A percentile compares a stretch with the other conserved stretches of the same genome.
Evolutionary conservation across 2,329 filamentous ascomycete genomes (phyloP).

Genomic region (Tolypocladium guangdongense): DNA sequence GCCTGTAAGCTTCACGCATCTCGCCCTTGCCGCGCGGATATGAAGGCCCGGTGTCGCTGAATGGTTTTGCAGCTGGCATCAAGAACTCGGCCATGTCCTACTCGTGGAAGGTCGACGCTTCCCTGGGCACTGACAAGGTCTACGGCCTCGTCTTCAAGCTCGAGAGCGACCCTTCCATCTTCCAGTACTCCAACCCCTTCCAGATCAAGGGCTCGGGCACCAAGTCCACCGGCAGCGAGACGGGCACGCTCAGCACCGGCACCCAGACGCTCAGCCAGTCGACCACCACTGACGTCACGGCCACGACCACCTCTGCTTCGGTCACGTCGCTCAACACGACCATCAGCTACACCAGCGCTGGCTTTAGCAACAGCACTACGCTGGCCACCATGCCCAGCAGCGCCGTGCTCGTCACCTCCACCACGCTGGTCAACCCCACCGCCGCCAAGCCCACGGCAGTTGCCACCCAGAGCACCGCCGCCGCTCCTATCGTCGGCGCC

Average conservation of each 20-base stretch:
- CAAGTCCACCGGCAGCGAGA: constrained; percentile 3
- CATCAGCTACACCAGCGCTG: constrained; percentile 6
- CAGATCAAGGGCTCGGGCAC: constrained; percentile 26
- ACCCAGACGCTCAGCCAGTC: constrained; percentile 19
- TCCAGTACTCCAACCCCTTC: constrained; percentile 42
- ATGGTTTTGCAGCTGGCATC: constrained; percentile 29
- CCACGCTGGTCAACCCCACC: constrained; percentile 12
- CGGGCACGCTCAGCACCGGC: constrained; percentile 17
- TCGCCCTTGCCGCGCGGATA: neutral
- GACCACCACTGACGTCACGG: constrained; percentile 6
- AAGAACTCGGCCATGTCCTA: constrained; percentile 32
- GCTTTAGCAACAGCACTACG: neutral
- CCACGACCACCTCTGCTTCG: constrained; percentile 11
- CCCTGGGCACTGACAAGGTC: constrained; percentile 31
- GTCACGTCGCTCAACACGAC: constrained; percentile 9
- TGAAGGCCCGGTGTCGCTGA: neutral
- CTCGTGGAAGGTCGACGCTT: constrained; percentile 38
- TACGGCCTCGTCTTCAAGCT: constrained; percentile 49
- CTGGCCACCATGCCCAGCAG: constrained; percentile 2
- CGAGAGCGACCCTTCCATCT: constrained; percentile 29
- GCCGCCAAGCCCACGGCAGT: constrained; percentile 12
- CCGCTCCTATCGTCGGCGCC: constrained; percentile 21
- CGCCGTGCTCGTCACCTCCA: constrained; percentile 8
- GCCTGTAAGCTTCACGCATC: constrained; percentile 33
- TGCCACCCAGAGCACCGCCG: constrained; percentile 4